These are phyloP conservation scores for Coemansia sp. DNA, from an alignment of 192 early-diverging fungal genomes.

Conservation along the genomic window DNA sequence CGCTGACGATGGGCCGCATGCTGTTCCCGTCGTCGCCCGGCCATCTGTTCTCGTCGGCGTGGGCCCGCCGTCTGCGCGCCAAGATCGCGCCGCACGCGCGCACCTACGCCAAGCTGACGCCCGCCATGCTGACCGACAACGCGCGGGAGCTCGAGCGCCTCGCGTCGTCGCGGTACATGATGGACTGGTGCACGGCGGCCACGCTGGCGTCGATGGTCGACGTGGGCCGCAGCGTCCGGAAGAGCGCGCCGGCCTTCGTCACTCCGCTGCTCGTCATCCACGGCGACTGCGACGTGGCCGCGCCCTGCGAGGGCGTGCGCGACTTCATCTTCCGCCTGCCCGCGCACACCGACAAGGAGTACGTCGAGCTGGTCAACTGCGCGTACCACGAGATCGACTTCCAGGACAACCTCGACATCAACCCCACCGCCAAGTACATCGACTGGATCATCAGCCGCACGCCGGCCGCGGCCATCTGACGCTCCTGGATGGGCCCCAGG, in stretches of 20 bases:
- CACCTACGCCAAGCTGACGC: slow-evolving; percentile 24
- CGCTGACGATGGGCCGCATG: slow-evolving; percentile 31
- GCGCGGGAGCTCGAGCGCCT: slow-evolving; percentile 26
- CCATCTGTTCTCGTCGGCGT: slow-evolving; percentile 12
- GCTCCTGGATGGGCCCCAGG: not conserved
- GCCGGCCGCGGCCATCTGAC: too few relatives aligned
- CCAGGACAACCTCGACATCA: slow-evolving; percentile 37
- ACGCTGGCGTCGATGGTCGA: slow-evolving; percentile 30
- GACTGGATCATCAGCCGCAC: slow-evolving; percentile 23
- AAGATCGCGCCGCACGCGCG: slow-evolving; percentile 32
- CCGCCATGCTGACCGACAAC: slow-evolving; percentile 43
- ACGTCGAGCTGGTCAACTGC: slow-evolving; percentile 21
- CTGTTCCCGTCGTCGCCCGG: slow-evolving; percentile 7
- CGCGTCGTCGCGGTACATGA: slow-evolving; percentile 19
- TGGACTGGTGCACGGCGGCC: slow-evolving; percentile 31
- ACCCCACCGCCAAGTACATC: slow-evolving; percentile 25
- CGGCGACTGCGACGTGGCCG: slow-evolving; percentile 40
- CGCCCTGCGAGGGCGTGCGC: slow-evolving; percentile 28
- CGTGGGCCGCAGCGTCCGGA: not conserved
- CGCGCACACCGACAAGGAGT: slow-evolving; percentile 45
- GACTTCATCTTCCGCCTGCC: slow-evolving; percentile 35
- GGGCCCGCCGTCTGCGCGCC: slow-evolving; percentile 19
- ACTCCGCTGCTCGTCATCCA: slow-evolving; percentile 49
- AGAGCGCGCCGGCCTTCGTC: slow-evolving; percentile 15
- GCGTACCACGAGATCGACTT: slow-evolving; percentile 52